A percentile compares a stretch with the other conserved stretches of the same genome.
Conservation (phyloP, 306 rosid genomes). For the Arachis stenosperma region DNA sequence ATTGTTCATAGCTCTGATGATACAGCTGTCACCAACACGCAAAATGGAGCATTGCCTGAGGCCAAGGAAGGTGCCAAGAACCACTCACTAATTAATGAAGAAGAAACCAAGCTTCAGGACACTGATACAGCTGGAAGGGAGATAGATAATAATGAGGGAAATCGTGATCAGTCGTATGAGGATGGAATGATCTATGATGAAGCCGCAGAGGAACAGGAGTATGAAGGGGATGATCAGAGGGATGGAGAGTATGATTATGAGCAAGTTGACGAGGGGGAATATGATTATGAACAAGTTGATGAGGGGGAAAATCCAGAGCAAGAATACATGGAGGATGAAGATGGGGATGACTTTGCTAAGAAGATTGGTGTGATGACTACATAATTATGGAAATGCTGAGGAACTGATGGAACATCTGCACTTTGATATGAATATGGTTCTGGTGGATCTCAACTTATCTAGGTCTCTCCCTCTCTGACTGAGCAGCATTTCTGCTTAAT, state of each 20-base stretch:
- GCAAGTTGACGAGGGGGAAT: constrained; percentile 78
- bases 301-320: constrained; percentile 73
- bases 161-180: constrained; percentile 53
- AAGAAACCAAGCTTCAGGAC: constrained; percentile 44
- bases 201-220: constrained; percentile 60
- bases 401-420: not conserved
- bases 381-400: constrained; percentile 39
- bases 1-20: constrained; percentile 36
- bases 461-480: constrained; percentile 49
- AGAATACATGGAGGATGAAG: constrained; percentile 80
- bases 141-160: constrained; percentile 36
- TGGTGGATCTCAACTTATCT: constrained; percentile 36
- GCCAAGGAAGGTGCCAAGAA: constrained; percentile 42
- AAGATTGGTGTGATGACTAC: constrained; percentile 83
- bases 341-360: constrained; percentile 94
- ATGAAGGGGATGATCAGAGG: constrained; percentile 65
- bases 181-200: constrained; percentile 67
- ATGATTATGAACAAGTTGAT: constrained; percentile 55
- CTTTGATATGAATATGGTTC: constrained; percentile 25
- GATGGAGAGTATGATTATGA: constrained; percentile 82
- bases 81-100: constrained; percentile 32
- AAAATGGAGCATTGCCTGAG: constrained; percentile 34
- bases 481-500: constrained; percentile 54
- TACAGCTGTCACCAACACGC: constrained; percentile 20
- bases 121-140: constrained; percentile 48